Percentiles rank a stretch among this genome's conserved stretches.
phyloP scores from a whole-genome alignment of 139 green algal species.

The Pseudopediastrum boryanum region DNA sequence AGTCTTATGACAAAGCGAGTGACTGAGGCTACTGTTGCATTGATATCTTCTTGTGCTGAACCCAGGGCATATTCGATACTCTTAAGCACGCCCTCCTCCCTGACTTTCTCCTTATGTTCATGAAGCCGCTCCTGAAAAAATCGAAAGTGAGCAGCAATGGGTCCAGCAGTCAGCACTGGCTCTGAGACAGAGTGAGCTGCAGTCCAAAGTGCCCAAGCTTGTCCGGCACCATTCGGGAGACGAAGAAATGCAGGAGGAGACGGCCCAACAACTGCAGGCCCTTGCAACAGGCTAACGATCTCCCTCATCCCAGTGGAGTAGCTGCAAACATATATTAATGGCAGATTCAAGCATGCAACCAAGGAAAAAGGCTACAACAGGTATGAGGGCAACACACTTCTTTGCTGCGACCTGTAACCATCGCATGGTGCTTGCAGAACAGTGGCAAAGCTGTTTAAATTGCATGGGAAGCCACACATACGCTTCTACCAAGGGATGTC shows the following conservation, averaged over 20 bases:
- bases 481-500: not conserved
- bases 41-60: conserved; percentile 23
- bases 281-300: not conserved
- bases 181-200: no score
- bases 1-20: conserved; percentile 42
- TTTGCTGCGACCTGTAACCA: not conserved
- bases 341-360: no score
- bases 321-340: no score
- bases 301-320: no score
- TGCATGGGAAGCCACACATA: conserved; percentile 6
- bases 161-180: no score
- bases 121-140: not conserved
- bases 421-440: not conserved
- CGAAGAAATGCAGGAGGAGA: not conserved
- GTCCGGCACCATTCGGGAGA: not conserved
- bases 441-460: not conserved
- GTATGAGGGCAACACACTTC: not conserved
- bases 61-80: conserved; percentile 33
- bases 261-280: not conserved
- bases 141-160: not conserved
- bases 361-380: no score
- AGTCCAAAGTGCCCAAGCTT: not conserved
- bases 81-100: conserved; percentile 28
- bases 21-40: conserved; percentile 28
- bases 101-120: conserved; percentile 34